Conservation (phyloP, 2,329 filamentous ascomycete species). For the Aspergillus phoenicis region DNA sequence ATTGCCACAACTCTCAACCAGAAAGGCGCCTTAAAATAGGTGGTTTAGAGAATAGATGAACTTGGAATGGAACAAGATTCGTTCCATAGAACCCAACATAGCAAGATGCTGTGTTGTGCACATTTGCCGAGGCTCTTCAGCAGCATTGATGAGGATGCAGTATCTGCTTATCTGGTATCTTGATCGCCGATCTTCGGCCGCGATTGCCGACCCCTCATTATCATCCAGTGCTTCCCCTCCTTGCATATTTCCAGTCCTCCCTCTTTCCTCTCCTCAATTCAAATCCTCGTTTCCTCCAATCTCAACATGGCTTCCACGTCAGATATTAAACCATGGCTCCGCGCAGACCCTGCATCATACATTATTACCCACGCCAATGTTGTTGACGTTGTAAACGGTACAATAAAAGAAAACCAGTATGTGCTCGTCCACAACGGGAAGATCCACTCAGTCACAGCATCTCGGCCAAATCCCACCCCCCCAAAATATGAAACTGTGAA, state of each 20-base stretch:
- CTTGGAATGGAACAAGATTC: no score
- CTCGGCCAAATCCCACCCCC: not conserved
- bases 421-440: conserved; percentile 23
- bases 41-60: no score
- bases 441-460: conserved; percentile 18
- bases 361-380: conserved; percentile 28
- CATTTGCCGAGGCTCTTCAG: no score
- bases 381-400: conserved; percentile 25
- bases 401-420: conserved; percentile 8
- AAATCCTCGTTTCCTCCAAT: not conserved
- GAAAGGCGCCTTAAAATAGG: no score
- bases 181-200: not conserved
- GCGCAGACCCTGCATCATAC: conserved; percentile 19
- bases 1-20: no score
- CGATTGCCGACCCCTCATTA: not conserved
- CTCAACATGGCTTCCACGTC: not conserved
- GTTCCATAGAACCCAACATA: no score
- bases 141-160: no score
- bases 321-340: conserved; percentile 26
- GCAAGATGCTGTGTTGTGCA: no score
- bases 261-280: not conserved
- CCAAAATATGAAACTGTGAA: conserved; percentile 13
- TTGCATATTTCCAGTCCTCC: not conserved
- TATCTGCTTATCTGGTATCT: not conserved
- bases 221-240: not conserved